Base-by-base conservation (phyloP, 2,329 filamentous ascomycete genomes). In the Akanthomyces lecanii region DNA sequence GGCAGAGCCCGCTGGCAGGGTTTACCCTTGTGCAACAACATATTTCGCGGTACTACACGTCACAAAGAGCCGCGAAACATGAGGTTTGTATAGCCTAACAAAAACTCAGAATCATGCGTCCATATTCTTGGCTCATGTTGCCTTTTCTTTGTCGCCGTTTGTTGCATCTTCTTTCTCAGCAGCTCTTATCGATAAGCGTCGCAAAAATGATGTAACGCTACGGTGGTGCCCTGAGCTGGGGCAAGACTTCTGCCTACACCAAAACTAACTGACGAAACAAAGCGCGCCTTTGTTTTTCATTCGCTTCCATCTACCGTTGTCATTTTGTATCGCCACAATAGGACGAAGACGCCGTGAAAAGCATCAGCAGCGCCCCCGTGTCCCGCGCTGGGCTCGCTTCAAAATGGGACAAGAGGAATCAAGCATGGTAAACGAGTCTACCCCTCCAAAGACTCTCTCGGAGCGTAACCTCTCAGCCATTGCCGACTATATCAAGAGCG, bases 351-450 rank as follows among this genome's bases (percentile, higher is more conserved):
- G 71, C 63, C 74, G 73, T 64, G 67, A 73, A 61, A 72, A 72
- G 53, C 71, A 76, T 62, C 70, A 75, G 66, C 69, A 72, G 57
- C 71, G 71, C 64, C 70, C 72, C 65, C 69, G 70, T 36, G 68
- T 70, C 68, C 72, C 73, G 63, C 70, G 68, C 67, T 69, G 72
- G 70, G 66, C 71, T 61, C 69, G 68, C 67, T 73, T 70, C 69
- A 91, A 79, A 62, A 97, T 97, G 94, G 93, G 93, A 64, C 92
- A 97, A 75, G 91, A 96, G 72, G 82, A 87, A 67, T 96, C 91
- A 28, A 81, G 78, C 38, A 78, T 93, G 66, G 64, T 71, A 8
- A 84, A 88, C 71, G 86, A 89, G 66, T 82, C 82, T 66, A 85
- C 84, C 59, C 77, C 79, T 44, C 86, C 94, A 1, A 72, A 80